Base-by-base conservation (phyloP, 2,329 filamentous ascomycete species). In the Verticillium albo-atrum region DNA sequence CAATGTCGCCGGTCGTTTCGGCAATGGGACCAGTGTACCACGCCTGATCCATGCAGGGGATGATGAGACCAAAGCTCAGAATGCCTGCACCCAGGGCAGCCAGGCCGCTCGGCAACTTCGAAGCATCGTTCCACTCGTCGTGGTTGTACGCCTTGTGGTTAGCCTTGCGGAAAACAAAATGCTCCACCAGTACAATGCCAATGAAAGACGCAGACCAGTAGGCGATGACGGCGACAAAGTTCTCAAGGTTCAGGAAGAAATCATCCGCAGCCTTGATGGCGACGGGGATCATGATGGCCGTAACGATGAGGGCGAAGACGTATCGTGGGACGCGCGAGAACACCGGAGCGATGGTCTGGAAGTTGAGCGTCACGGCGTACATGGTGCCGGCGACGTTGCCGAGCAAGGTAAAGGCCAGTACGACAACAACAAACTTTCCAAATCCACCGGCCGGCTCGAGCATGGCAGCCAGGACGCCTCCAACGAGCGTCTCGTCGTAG, bases 11-110 rank as follows among this genome's bases (percentile, higher is more conserved):
- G 12, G 85, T 86, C 35, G 66, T 79, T 70, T 78, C 71, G 0
- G 84, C 85, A 64, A 88, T 82, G 0, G 85, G 85, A 0, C 85
- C 85, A 9, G 77, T 81, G 66, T 80, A 88, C 84, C 84, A 88
- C 4, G 78, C 80, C 70, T 86, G 82, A 10, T 76, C 77, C 80
- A 88, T 87, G 32, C 80, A 82, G 0, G 85, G 85, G 6, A 88
- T 74, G 2, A 87, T 78, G 9, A 87, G 68, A 1, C 70, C 79
- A 59, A 81, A 77, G 55, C 74, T 78, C n/a, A 79, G 64, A 3
- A 79, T 47, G 2, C 74, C 81, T 2, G 80, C 78, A 2, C 69
- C 69, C 14, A 83, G 62, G 3, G 82, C 82, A 1, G 82, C 77
- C 4, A 78, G 56, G 3, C 81, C 82, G 0, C 75, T 68, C 0